Percentiles rank a stretch among this genome's conserved stretches.
Evolutionary conservation across 2,329 filamentous ascomycete genomes (phyloP).

Genomic region (Neocatenulostroma microsporum): DNA sequence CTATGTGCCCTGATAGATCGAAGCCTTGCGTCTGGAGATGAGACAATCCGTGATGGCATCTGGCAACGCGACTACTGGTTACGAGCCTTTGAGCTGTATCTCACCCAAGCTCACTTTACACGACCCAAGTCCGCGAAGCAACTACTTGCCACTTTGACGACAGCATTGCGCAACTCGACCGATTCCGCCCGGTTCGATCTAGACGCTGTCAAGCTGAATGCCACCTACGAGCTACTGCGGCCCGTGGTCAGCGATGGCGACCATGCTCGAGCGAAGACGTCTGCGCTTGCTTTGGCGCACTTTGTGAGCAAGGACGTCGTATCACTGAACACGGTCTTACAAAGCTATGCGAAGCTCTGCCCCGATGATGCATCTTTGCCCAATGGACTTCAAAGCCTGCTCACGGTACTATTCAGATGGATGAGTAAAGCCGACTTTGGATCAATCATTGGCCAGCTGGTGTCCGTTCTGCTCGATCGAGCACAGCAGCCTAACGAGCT

Average conservation of each 20-base stretch:
- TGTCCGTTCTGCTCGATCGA: conserved; percentile 26
- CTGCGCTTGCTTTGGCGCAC: conserved; percentile 38
- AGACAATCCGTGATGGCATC: conserved; percentile 25
- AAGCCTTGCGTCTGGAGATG: conserved; percentile 26
- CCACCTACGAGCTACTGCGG: background rate
- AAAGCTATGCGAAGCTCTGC: no score
- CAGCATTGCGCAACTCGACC: conserved; percentile 25
- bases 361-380: no score
- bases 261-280: conserved; percentile 5
- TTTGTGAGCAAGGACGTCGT: conserved; percentile 56
- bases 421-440: conserved; percentile 31
- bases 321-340: conserved; percentile 18
- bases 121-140: conserved; percentile 43
- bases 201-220: no score
- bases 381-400: conserved; percentile 7
- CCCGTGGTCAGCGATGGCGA: conserved; percentile 6
- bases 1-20: conserved; percentile 39
- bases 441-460: conserved; percentile 25
- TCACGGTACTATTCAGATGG: conserved; percentile 18
- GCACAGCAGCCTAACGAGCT: conserved; percentile 11
- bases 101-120: conserved; percentile 36
- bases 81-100: conserved; percentile 33
- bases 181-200: no score
- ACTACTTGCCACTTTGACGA: conserved; percentile 35
- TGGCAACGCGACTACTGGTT: conserved; percentile 33